phyloP scores from a whole-genome alignment of 2,329 filamentous ascomycete species.

The Lasiodiplodia theobromae region DNA sequence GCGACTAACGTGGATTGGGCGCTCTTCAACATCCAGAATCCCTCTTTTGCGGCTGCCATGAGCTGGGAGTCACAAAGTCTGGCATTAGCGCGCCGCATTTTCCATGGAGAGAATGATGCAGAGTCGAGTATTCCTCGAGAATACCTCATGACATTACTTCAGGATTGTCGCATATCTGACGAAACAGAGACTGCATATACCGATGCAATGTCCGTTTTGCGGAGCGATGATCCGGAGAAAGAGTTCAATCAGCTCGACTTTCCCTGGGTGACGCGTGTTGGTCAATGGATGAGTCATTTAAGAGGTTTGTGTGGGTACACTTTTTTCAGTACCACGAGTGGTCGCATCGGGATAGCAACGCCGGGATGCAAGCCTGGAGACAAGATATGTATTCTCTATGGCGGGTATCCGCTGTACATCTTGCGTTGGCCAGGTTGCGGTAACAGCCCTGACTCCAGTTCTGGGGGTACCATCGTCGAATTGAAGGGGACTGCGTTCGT shows the following conservation, averaged over 20 bases:
- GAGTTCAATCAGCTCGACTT: neutral
- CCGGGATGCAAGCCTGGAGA: conserved; percentile 1
- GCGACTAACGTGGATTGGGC: fast-evolving
- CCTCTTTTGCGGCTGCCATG: neutral
- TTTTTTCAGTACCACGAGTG: neutral
- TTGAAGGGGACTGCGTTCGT: neutral
- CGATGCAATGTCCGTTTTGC: neutral
- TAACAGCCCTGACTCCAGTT: too few species aligned
- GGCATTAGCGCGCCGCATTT: neutral
- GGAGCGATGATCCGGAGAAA: neutral
- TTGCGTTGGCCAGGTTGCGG: neutral
- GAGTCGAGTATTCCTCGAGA: neutral
- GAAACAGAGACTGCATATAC: neutral
- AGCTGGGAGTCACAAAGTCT: neutral
- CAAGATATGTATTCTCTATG: neutral
- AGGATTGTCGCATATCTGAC: neutral
- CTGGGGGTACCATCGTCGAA: neutral
- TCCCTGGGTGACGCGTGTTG: neutral
- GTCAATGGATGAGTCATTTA: neutral
- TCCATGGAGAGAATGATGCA: neutral
- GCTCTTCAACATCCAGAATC: neutral
- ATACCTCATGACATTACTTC: neutral
- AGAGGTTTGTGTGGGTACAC: neutral
- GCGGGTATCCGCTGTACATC: neutral
- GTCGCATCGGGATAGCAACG: neutral